Percentiles rank a stretch among this genome's conserved stretches.
Evolutionary conservation across 169 alveolate species (phyloP).

Genomic region (Babesia divergens): DNA sequence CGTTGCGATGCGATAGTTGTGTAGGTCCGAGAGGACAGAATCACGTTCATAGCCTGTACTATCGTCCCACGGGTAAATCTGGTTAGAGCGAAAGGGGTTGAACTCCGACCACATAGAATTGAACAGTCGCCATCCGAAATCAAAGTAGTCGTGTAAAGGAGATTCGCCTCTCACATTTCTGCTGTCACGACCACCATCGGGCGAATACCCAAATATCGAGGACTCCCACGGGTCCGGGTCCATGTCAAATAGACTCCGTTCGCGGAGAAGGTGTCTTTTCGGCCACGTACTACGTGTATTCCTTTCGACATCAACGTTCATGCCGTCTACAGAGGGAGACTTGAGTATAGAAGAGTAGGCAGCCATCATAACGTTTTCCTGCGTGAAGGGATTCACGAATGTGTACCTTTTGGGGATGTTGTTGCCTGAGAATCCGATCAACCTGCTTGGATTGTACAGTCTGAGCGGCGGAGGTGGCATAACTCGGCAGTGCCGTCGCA

Average conservation of each 20-base stretch:
- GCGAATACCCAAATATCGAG: conserved; percentile 1
- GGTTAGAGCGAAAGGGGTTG: background rate
- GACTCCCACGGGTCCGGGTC: background rate
- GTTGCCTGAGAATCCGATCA: background rate
- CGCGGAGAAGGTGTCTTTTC: background rate
- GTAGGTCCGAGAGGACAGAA: background rate
- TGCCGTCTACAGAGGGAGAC: background rate
- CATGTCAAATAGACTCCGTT: background rate
- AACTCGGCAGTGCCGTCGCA: background rate
- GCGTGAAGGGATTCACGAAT: conserved; percentile 17
- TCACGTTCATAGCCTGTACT: background rate
- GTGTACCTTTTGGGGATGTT: background rate
- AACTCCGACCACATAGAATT: background rate
- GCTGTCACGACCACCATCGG: background rate
- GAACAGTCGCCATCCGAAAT: background rate
- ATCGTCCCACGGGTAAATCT: background rate
- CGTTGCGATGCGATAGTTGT: conserved; percentile 18
- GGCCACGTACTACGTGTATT: background rate
- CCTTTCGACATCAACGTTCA: background rate
- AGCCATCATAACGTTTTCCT: conserved; percentile 8
- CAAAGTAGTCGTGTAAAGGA: background rate
- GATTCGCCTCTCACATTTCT: background rate
- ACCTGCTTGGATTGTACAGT: conserved; percentile 30
- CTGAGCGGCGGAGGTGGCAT: conserved; percentile 14
- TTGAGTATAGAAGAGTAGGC: background rate